These are phyloP conservation scores for Acanthochlamys bracteata DNA, from an alignment of 106 monocot species.

Conservation along the genomic window DNA sequence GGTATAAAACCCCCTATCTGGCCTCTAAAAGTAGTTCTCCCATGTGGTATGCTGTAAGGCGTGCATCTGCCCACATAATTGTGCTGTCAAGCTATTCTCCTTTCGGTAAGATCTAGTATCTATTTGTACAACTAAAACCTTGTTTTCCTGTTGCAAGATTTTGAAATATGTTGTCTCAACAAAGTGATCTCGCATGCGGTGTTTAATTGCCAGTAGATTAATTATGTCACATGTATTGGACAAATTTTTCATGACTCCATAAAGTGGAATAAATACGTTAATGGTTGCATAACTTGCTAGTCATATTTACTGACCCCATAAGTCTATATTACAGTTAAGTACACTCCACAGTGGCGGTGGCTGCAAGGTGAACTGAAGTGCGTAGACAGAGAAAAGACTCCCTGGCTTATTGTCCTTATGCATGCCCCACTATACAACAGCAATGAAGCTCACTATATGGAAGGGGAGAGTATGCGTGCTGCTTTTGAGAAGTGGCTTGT, in stretches of 20 bases:
- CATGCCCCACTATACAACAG: conserved; percentile 90
- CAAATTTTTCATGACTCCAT: too few relatives aligned
- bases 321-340: conserved; percentile 38
- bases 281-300: neutral
- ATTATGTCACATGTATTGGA: too few relatives aligned
- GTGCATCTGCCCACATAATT: conserved; percentile 87
- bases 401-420: conserved; percentile 97
- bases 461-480: conserved; percentile 90
- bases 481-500: conserved; percentile 90
- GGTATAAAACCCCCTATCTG: conserved; percentile 55
- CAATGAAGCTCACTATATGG: conserved; percentile 92
- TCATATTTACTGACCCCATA: neutral
- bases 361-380: conserved; percentile 46
- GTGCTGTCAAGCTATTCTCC: conserved; percentile 97
- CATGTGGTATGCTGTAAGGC: conserved; percentile 87
- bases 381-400: conserved; percentile 88
- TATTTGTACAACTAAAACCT: neutral
- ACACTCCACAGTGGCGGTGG: conserved; percentile 96
- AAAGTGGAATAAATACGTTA: neutral
- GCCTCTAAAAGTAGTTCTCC: conserved; percentile 92
- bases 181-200: too few relatives aligned
- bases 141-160: neutral
- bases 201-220: too few relatives aligned
- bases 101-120: conserved; percentile 51
- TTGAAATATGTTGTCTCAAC: too few relatives aligned